Conservation (phyloP, 768 basidiomycete genomes). For the Cyathus striatus region DNA sequence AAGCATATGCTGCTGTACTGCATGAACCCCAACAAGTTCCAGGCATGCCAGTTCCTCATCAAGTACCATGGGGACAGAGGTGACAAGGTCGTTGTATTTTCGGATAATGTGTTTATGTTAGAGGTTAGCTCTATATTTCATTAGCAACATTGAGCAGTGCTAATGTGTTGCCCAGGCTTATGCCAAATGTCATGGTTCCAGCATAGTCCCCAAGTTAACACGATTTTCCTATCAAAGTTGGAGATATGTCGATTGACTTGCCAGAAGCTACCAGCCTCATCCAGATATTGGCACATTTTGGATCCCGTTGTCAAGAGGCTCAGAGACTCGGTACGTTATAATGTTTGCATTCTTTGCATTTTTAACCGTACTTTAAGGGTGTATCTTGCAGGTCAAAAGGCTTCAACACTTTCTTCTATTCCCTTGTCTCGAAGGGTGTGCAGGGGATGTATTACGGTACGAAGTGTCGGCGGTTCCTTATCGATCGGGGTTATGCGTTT, state of each 20-base stretch:
- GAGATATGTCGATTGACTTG: constrained; percentile 97
- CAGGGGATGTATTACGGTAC: constrained; percentile 99
- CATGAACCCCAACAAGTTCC: constrained; percentile 99
- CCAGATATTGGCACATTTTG: constrained; percentile 98
- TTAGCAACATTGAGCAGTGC: constrained; percentile 4
- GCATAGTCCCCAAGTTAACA: too few species aligned
- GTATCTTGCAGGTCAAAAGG: constrained; percentile 98
- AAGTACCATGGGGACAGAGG: constrained; percentile 96
- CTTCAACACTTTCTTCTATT: constrained; percentile 99
- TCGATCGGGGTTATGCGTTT: constrained; percentile 99
- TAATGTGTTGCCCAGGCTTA: constrained; percentile 56
- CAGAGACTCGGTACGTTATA: constrained; percentile 75
- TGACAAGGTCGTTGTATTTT: constrained; percentile 99
- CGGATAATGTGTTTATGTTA: constrained; percentile 92
- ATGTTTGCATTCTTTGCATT: too few species aligned
- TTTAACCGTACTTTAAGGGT: constrained; percentile 63
- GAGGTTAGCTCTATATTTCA: constrained; percentile 59
- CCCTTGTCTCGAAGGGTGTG: constrained; percentile 96
- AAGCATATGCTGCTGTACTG: constrained; percentile 96
- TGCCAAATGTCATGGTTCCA: too few species aligned
- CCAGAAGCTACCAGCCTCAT: constrained; percentile 99
- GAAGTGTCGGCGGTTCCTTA: constrained; percentile 96
- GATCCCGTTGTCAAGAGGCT: constrained; percentile 95
- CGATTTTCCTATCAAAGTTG: too few species aligned
- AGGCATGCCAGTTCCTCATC: constrained; percentile 97